Evolutionary conservation across 1,139 yeast species (phyloP), one percentile per base, ranked within the genome.

Genomic region (Kodamaea sp.): DNA sequence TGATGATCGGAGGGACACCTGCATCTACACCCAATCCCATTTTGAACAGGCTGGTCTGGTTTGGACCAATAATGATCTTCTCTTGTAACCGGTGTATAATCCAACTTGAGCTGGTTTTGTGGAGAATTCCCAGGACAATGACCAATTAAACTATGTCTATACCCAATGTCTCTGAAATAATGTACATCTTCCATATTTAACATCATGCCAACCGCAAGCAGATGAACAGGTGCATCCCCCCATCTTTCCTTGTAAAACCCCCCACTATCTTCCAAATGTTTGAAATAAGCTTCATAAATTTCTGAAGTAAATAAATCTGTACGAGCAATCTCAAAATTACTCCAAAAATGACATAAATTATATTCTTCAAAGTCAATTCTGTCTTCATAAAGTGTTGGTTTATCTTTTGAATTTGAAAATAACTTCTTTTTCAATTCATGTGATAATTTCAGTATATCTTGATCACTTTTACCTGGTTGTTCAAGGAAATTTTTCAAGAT

Each of bases 201-300:
- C 53, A 84, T 68, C 74, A 89, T 70, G 0, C 88, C 94, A 6
- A 84, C 75, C 0, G 92, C 97, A 20, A 89, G 64, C 2, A 95
- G 83, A 58, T 88, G 97, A 2, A 89, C 79, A 0, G 96, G 95
- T 0, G 96, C 96, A 67, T 89, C 97, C 1, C 97, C 97, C 96
- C 96, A 89, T 54, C 96, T 65, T 57, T 89, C 96, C 38, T 74
- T 73, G 71, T 80, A 87, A 55, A 89, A 89, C 0, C 97, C 97
- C 7, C 90, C 88, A 8, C 81, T 70, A 8, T 60, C 40, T 41
- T 89, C 96, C 39, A 89, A 62, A 47, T 70, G 78, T 28, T 79
- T 62, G 57, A 84, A 86, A 55, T 82, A 88, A 20, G 70, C 69
- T 41, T 78, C 70, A 58, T 89, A 89, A 23, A 70, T 59, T 8